A percentile compares a stretch with the other conserved stretches of the same genome.
Evolutionary conservation across 2,329 filamentous ascomycete genomes (phyloP).

Genomic region (Exophiala aquamarina): DNA sequence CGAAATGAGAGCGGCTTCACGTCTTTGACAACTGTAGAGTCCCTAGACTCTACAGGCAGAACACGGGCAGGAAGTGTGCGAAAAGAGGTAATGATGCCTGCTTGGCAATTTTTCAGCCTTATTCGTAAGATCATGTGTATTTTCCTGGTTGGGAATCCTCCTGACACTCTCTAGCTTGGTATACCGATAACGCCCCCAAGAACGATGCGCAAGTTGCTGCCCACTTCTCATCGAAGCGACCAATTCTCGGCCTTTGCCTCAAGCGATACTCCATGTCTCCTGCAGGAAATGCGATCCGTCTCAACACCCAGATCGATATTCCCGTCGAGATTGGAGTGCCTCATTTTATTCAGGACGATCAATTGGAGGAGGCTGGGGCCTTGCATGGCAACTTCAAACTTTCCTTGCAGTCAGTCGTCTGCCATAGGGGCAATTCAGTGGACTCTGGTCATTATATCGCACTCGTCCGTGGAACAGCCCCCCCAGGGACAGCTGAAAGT

Average conservation of each 20-base stretch:
- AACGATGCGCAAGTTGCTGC: conserved; percentile 80
- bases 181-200: conserved; percentile 65
- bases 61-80: conserved; percentile 45
- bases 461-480: conserved; percentile 71
- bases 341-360: conserved; percentile 83
- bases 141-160: conserved; percentile 21
- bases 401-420: conserved; percentile 85
- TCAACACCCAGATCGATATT: conserved; percentile 86
- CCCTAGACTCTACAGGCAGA: conserved; percentile 32
- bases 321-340: conserved; percentile 80
- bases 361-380: conserved; percentile 63
- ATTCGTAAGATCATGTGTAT: conserved; percentile 64
- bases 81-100: conserved; percentile 91
- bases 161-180: conserved; percentile 69
- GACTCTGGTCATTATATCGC: conserved; percentile 91
- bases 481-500: conserved; percentile 30
- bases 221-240: conserved; percentile 78
- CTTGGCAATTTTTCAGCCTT: conserved; percentile 95
- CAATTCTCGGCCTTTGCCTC: conserved; percentile 87
- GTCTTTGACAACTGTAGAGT: conserved; percentile 32
- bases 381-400: conserved; percentile 90
- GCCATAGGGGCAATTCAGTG: conserved; percentile 81
- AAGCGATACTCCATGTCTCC: conserved; percentile 82
- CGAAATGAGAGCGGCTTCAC: conserved; percentile 44
- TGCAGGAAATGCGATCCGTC: conserved; percentile 66